Evolutionary conservation across 805 yeast species (phyloP), one percentile per base, ranked within the genome.

Genomic region (Saccharomycopsis sp.): DNA sequence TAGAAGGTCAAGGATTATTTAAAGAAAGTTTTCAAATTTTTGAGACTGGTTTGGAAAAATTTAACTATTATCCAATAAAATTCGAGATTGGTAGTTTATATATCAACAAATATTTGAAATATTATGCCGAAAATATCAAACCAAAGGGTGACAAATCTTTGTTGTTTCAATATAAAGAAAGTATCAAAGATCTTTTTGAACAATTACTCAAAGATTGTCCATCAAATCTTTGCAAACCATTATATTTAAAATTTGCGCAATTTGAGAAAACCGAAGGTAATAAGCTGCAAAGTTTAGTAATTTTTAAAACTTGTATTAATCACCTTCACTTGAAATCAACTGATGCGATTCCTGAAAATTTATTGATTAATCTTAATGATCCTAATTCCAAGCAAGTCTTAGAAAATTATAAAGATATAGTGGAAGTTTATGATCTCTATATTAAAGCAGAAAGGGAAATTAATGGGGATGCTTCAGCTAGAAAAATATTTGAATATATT

Each of bases 41-140:
- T 57, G 95, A 86, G 52, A 58, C 71, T 6, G 94, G 88, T 1
- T 53, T 83, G n/a, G 62, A 59, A 2, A 49, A 69, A 4, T 88
- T 87, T 53, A 59, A 64, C 10, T 76, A 35, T 27, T 46, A 70
- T 46, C 78, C 85, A 1, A 65, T 72, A 3, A 74, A 70, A 32
- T 76, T 69, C 50, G 84, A 84, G 49, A 64, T 87, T 14, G 85
- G 89, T 88, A 72, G 69, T 39, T 60, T 70, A 8, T 88, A 86
- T 55, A 54, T 87, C 25, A 57, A 69, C 0, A 74, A 71, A 40
- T 68, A 74, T 0, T 47, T 78, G 3, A 50, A 54, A 38, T 17
- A 42, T 15, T 46, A 18, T 14, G 13, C 9, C 9, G 5, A 8
- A 10, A 27, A 31, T 8, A 21, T 19, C 13, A 31, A 35, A 15